Percentiles rank a stretch among this genome's conserved stretches.
Conservation (phyloP, 225 moss, liverwort and hornwort genomes). For the Rhytidiadelphus loreus region DNA sequence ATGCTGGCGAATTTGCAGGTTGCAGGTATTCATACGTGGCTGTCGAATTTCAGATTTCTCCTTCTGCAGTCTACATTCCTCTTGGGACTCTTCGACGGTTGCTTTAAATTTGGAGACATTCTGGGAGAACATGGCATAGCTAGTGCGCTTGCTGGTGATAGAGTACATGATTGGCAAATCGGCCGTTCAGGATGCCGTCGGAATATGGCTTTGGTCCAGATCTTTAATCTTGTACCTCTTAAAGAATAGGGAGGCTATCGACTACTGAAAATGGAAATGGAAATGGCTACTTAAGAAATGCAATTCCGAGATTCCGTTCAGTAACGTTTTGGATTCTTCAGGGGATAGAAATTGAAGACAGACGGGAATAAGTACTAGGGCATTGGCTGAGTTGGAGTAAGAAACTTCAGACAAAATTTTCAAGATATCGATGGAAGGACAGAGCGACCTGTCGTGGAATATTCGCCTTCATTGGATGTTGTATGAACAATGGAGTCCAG, state of each 20-base stretch:
- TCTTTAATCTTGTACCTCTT: neutral
- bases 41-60: neutral
- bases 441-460: neutral
- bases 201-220: neutral
- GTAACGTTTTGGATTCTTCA: neutral
- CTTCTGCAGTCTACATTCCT: neutral
- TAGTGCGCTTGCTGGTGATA: neutral
- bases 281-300: neutral
- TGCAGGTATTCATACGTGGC: neutral
- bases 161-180: neutral
- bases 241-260: neutral
- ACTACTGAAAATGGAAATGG: neutral
- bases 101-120: neutral
- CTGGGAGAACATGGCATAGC: neutral
- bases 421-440: neutral
- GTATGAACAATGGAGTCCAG: conserved; percentile 2
- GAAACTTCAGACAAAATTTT: neutral
- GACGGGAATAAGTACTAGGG: neutral
- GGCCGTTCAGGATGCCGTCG: neutral
- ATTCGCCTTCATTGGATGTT: neutral
- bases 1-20: neutral
- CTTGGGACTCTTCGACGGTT: neutral
- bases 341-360: neutral
- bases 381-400: neutral
- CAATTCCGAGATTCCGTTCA: neutral